Conservation (phyloP, 495 filamentous ascomycete species). For the Chaetomium fimeti region DNA sequence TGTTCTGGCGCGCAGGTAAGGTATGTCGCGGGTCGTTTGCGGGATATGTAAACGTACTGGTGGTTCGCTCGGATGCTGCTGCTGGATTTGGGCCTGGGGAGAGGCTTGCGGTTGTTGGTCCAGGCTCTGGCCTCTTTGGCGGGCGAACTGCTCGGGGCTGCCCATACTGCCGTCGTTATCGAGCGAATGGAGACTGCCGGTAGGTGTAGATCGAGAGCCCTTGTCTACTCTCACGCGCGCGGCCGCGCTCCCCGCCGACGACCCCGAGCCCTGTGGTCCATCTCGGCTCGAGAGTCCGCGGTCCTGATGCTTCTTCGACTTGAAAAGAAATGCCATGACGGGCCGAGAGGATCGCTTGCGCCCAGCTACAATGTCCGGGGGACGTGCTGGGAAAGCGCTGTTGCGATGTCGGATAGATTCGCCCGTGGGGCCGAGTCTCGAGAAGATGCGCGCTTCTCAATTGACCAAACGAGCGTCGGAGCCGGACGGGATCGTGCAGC, state of each 20-base stretch:
- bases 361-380: slow-evolving; percentile 14
- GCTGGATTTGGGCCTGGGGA: slow-evolving; percentile 26
- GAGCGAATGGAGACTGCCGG: slow-evolving; percentile 54
- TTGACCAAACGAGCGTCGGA: slow-evolving; percentile 21
- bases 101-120: slow-evolving; percentile 38
- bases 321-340: slow-evolving; percentile 72
- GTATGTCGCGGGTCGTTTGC: background rate
- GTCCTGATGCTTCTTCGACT: slow-evolving; percentile 64
- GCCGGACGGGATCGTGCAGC: slow-evolving; percentile 22
- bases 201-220: slow-evolving; percentile 51
- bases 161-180: slow-evolving; percentile 48
- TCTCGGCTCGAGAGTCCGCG: slow-evolving; percentile 48
- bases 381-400: background rate
- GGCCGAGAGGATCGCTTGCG: slow-evolving; percentile 10
- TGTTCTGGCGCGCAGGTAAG: background rate
- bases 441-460: slow-evolving; percentile 10
- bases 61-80: slow-evolving; percentile 43
- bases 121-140: slow-evolving; percentile 40
- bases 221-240: slow-evolving; percentile 51
- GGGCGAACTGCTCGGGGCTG: slow-evolving; percentile 52
- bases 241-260: slow-evolving; percentile 39
- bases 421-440: background rate
- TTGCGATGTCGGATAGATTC: slow-evolving; percentile 1
- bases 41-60: slow-evolving; percentile 39
- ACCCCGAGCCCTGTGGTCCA: slow-evolving; percentile 40